Conservation (phyloP, 75 land plant genomes). For the Cupressus sempervirens region DNA sequence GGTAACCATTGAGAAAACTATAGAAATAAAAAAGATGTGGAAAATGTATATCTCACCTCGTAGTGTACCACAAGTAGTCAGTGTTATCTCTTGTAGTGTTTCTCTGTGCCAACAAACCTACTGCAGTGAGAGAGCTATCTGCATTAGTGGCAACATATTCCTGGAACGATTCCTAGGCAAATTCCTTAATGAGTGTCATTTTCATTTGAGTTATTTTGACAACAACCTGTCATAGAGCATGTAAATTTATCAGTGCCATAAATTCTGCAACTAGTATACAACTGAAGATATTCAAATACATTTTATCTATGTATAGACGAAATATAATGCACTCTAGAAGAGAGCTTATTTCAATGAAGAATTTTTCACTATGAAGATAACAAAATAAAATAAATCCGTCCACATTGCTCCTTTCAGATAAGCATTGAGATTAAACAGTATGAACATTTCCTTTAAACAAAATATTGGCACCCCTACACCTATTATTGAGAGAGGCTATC, state of each 20-base stretch:
- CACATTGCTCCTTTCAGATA: no score
- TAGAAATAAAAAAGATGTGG: background rate
- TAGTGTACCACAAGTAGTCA: conserved; percentile 87
- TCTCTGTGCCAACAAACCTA: no score
- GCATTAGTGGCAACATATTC: conserved; percentile 55
- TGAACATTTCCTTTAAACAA: background rate
- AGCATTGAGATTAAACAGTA: background rate
- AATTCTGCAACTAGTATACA: background rate
- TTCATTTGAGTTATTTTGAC: conserved; percentile 52
- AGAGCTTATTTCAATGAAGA: no score
- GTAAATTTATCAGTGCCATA: background rate
- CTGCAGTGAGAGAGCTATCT: no score
- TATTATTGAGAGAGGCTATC: no score
- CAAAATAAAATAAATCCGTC: no score
- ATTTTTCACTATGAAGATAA: no score
- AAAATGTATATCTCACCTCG: conserved; percentile 55
- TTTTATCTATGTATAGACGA: background rate
- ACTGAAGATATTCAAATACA: background rate
- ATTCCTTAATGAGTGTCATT: conserved; percentile 41
- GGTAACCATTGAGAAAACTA: background rate
- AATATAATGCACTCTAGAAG: background rate
- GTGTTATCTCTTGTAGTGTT: conserved; percentile 61
- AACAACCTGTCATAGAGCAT: conserved; percentile 38
- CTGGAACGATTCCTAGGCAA: conserved; percentile 54
- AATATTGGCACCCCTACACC: no score